These are phyloP conservation scores for Melastoma malabathricum DNA, from an alignment of 345 rosid species.

Conservation along the genomic window DNA sequence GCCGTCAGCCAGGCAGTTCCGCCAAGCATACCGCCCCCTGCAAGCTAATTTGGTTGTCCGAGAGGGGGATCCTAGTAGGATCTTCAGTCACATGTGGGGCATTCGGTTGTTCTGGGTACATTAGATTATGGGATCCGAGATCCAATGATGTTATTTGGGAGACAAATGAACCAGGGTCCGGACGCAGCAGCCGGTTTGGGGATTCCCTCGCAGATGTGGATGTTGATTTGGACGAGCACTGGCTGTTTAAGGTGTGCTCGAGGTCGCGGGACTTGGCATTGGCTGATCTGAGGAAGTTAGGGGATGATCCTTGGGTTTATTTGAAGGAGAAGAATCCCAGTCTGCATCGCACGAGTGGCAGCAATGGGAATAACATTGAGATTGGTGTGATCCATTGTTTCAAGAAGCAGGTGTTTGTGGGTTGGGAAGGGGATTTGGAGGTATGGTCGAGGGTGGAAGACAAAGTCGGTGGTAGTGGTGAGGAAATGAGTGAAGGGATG, in stretches of 20 bases:
- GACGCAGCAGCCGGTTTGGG: constrained; percentile 77
- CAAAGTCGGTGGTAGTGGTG: constrained; percentile 5
- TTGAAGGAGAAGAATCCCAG: constrained; percentile 48
- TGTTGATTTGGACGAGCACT: constrained; percentile 37
- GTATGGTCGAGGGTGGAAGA: constrained; percentile 60
- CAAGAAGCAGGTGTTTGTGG: constrained; percentile 60
- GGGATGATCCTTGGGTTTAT: constrained; percentile 23
- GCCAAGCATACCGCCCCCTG: constrained; percentile 46
- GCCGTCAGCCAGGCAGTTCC: constrained; percentile 58
- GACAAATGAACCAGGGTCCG: constrained; percentile 85
- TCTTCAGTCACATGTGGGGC: constrained; percentile 49
- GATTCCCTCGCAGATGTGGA: constrained; percentile 79
- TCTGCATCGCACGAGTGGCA: constrained; percentile 16
- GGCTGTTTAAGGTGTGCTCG: constrained; percentile 66
- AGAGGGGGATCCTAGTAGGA: constrained; percentile 30
- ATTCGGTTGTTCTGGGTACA: constrained; percentile 80
- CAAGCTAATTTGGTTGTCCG: constrained; percentile 64
- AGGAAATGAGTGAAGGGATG: constrained; percentile 9
- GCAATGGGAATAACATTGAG: constrained; percentile 2
- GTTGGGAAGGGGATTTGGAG: constrained; percentile 59
- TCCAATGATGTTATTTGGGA: constrained; percentile 58
- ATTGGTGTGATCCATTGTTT: constrained; percentile 51
- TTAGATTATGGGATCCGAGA: constrained; percentile 81
- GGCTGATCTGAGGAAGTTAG: constrained; percentile 56
- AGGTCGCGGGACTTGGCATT: constrained; percentile 77